Evolutionary conservation across 1,284 basidiomycete genomes (phyloP).

Genomic region (Porogramme epimiltina): DNA sequence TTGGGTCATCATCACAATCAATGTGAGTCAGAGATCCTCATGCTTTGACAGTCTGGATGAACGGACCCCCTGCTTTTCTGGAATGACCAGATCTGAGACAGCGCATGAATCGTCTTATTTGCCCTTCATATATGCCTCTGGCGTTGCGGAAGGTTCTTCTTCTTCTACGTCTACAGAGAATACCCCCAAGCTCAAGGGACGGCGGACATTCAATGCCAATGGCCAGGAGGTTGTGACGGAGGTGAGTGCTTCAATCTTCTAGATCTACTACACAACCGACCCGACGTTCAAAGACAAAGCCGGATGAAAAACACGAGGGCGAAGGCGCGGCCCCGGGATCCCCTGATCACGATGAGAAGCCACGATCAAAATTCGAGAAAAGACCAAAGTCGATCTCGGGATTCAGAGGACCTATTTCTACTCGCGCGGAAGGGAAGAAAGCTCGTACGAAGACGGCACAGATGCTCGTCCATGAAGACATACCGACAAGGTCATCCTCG

Average conservation of each 20-base stretch:
- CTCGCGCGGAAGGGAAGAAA: constrained; percentile 25
- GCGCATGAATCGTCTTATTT: constrained; percentile 69
- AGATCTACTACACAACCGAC: not conserved
- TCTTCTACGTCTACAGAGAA: constrained; percentile 8
- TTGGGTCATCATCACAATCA: constrained; percentile 26
- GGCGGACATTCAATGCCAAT: constrained; percentile 42
- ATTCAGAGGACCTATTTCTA: constrained; percentile 25
- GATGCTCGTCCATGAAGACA: constrained; percentile 51
- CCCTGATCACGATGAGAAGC: constrained; percentile 9
- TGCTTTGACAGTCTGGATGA: constrained; percentile 1
- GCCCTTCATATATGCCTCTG: constrained; percentile 63
- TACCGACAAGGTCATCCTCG: constrained; percentile 26
- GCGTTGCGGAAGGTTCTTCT: constrained; percentile 24
- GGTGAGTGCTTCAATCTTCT: constrained; percentile 14
- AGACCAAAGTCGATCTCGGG: constrained; percentile 35
- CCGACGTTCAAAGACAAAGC: not conserved
- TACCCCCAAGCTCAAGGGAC: constrained; percentile 41
- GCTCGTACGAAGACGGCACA: constrained; percentile 45
- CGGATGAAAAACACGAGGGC: constrained; percentile 3
- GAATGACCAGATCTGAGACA: constrained; percentile 33
- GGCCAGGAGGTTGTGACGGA: constrained; percentile 38
- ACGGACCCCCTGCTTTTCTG: not conserved
- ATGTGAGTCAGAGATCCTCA: constrained; percentile 32
- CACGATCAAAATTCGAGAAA: constrained; percentile 21
- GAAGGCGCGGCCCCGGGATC: not conserved